Evolutionary conservation across 805 yeast genomes (phyloP), one percentile per base, ranked within the genome.

Genomic region (Cyberlindnera xishuangbannaensis): DNA sequence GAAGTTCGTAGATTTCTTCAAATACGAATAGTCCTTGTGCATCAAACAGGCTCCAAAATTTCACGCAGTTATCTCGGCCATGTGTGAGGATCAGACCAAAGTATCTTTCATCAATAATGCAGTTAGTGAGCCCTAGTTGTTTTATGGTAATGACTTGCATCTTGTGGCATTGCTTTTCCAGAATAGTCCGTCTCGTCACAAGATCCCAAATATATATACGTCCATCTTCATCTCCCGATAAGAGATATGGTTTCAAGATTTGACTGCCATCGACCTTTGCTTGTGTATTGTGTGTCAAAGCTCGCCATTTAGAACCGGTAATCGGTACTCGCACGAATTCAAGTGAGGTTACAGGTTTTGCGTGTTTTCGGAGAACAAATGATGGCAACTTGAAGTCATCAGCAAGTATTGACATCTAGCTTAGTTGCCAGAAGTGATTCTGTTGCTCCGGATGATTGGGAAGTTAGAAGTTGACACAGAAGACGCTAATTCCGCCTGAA

Each of bases 101-200:
- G 42, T 58, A 47, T 7, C 30, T 18, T 1, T 44, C 31, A 22
- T 56, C 59, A 5, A 46, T 33, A 4, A 30, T 28, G 2, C 6
- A 13, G 33, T 31, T 45, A 12, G 27, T 7, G 6, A 65, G 11
- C 0, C 72, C 72, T 15, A 64, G 39, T 36, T 71, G 77, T 34
- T 59, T 55, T 3, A 81, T 49, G 1, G 79, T 64, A 16, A 82
- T 46, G 1, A 83, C 51, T 7, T 64, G 58, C 13, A 62, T 63
- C 6, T 53, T 58, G 50, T 85, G 95, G 1, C 76, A 83, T 40
- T 64, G 58, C 78, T 85, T 79, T 1, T 67, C 58, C 0, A 65
- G 67, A 2, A 67, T 29, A 0, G 86, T 82, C 28, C 92, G 55
- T 25, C 76, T 59, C 0, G 73, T 64, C 1, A 56, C 48, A 7